phyloP scores from a whole-genome alignment of 805 yeast genomes.

The Saccharomycopsis amapae region DNA sequence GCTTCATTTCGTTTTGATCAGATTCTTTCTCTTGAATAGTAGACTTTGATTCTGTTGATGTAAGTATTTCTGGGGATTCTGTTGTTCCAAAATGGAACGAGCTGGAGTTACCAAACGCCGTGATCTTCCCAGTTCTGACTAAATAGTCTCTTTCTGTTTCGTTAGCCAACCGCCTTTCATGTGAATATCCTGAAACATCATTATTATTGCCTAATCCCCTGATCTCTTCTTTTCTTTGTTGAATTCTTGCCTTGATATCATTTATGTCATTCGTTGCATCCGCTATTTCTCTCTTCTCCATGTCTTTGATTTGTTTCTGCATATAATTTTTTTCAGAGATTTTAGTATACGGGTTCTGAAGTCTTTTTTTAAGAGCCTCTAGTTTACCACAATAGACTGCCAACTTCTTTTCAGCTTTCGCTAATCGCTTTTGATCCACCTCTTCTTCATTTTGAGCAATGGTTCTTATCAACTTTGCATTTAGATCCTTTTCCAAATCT shows the following conservation, averaged over 20 bases:
- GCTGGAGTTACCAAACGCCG: conserved; percentile 77
- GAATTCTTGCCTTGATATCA: conserved; percentile 43
- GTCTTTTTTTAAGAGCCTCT: conserved; percentile 39
- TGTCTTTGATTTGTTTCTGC: conserved; percentile 44
- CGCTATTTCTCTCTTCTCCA: conserved; percentile 43
- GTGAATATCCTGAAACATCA: background rate
- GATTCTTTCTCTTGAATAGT: conserved; percentile 19
- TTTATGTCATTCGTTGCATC: conserved; percentile 52
- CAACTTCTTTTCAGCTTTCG: conserved; percentile 49
- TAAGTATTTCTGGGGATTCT: conserved; percentile 19
- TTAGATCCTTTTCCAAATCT: conserved; percentile 67
- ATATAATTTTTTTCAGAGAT: conserved; percentile 56
- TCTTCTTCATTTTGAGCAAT: conserved; percentile 59
- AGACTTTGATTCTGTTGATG: conserved; percentile 16
- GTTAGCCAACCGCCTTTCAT: conserved; percentile 28
- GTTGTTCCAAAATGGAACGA: conserved; percentile 42
- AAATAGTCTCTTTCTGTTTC: conserved; percentile 77
- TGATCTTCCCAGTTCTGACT: conserved; percentile 83
- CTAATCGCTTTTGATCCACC: conserved; percentile 67
- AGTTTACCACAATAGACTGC: conserved; percentile 39
- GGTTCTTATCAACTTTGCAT: conserved; percentile 57
- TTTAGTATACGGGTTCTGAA: conserved; percentile 47
- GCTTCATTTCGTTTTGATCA: too few relatives aligned
- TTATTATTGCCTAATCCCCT: conserved; percentile 20
- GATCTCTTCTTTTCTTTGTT: conserved; percentile 42